Evolutionary conservation across 805 yeast genomes (phyloP), one percentile per base, ranked within the genome.

Genomic region (Candida sithepensis): DNA sequence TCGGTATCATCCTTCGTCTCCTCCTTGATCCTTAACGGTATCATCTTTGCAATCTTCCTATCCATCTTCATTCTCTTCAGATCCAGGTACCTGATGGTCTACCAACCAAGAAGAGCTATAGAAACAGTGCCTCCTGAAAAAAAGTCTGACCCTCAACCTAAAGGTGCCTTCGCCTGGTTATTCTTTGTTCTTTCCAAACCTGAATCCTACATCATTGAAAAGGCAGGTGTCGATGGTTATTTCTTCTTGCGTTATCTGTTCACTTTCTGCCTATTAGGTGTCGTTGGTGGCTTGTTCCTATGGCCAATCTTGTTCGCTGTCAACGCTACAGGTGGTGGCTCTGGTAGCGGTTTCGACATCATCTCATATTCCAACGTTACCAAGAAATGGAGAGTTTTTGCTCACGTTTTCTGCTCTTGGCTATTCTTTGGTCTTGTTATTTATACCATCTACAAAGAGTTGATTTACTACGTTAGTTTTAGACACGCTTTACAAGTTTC

Each of bases 371-470:
- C 87, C 26, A 84, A 86, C 56, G 81, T 84, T 28, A 70, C 67
- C 14, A 70, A 82, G 62, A 81, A 80, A 61, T 78, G 82, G 71
- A 74, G 87, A 65, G 76, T 73, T 46, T 83, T 78, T 64, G 94
- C 92, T 7, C 90, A 86, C 57, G 83, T 84, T 6, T 86, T 87
- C 60, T 60, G 84, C 46, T 82, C 90, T 18, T 86, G 94, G 94
- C 53, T 79, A 24, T 81, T 77, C 59, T 86, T 84, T 61, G 90
- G 88, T 6, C 49, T 74, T n/a, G 73, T 83, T 34, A 68, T 84
- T 28, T 85, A 77, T 63, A 71, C 81, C 47, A 80, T 87, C 50
- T 87, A 85, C 73, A 79, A 84, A 59, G 95, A 87, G 67, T 68
- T 87, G 70, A 79, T 81, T 20, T 84, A 78, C 66, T 87, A 86